Percentiles rank a stretch among this genome's conserved stretches.
phyloP scores from a whole-genome alignment of 2,329 filamentous ascomycete species.

The Verticillium nonalfalfae region DNA sequence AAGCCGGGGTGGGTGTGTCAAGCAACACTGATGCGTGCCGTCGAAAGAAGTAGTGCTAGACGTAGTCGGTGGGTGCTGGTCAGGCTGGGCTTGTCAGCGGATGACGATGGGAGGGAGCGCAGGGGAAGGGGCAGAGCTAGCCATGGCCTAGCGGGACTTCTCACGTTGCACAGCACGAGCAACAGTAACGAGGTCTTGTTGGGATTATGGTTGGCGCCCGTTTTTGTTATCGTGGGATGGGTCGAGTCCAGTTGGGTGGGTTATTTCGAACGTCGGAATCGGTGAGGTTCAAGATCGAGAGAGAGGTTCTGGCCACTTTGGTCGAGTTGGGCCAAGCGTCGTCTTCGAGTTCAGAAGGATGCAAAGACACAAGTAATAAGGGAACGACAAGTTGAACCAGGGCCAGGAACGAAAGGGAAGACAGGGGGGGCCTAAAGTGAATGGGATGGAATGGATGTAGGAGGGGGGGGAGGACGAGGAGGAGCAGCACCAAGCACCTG shows the following conservation, averaged over 20 bases:
- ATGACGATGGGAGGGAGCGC: constrained; percentile 14
- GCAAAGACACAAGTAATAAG: background rate
- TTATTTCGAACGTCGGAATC: background rate
- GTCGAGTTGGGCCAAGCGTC: constrained; percentile 10
- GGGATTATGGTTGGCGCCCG: background rate
- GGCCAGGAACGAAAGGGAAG: background rate
- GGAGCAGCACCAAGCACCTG: background rate
- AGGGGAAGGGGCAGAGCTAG: constrained; percentile 9
- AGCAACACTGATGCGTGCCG: background rate
- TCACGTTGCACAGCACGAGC: background rate
- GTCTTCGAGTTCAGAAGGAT: background rate
- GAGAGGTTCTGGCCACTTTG: constrained; percentile 22
- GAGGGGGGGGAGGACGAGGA: background rate
- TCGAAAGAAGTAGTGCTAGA: background rate
- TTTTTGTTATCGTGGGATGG: background rate
- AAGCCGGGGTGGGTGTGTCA: background rate
- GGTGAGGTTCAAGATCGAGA: constrained; percentile 5
- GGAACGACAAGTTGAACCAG: background rate
- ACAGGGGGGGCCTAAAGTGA: background rate
- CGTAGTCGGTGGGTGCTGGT: background rate
- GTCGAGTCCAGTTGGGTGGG: background rate
- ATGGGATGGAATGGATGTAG: background rate
- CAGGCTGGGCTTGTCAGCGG: background rate
- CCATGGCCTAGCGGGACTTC: background rate
- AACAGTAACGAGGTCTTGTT: background rate